Percentiles rank a stretch among this genome's conserved stretches.
Evolutionary conservation across 176 grass and related monocot species (phyloP).

Genomic region (Avena eriantha): DNA sequence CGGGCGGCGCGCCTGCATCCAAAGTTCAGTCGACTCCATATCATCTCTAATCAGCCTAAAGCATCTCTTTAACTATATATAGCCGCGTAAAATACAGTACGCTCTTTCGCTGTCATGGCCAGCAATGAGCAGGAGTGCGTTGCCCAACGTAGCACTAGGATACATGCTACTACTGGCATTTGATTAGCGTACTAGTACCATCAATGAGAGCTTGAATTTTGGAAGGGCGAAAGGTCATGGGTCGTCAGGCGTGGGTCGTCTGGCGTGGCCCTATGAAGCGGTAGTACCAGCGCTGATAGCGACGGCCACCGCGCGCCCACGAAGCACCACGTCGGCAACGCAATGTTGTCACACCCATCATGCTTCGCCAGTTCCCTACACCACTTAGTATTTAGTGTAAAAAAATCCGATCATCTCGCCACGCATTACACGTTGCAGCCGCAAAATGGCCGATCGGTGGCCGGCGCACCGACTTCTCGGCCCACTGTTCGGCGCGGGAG

Average conservation of each 20-base stretch:
- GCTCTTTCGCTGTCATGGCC: background rate
- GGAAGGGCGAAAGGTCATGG: background rate
- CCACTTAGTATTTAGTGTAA: no score
- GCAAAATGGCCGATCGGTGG: background rate
- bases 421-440: conserved; percentile 16
- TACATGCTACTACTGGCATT: background rate
- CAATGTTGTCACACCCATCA: background rate
- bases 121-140: background rate
- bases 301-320: background rate
- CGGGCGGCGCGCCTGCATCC: no score
- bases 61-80: background rate
- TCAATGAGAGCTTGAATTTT: background rate
- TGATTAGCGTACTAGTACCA: background rate
- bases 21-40: no score
- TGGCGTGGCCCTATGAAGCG: background rate
- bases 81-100: no score
- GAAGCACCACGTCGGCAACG: background rate
- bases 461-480: background rate
- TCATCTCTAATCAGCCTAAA: no score
- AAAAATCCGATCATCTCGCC: background rate
- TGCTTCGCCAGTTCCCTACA: background rate
- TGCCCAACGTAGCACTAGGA: background rate
- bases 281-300: background rate
- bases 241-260: no score
- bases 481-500: background rate